These are phyloP conservation scores for Huiozyma naganishii DNA, from an alignment of 805 yeast genomes.

Conservation along the genomic window DNA sequence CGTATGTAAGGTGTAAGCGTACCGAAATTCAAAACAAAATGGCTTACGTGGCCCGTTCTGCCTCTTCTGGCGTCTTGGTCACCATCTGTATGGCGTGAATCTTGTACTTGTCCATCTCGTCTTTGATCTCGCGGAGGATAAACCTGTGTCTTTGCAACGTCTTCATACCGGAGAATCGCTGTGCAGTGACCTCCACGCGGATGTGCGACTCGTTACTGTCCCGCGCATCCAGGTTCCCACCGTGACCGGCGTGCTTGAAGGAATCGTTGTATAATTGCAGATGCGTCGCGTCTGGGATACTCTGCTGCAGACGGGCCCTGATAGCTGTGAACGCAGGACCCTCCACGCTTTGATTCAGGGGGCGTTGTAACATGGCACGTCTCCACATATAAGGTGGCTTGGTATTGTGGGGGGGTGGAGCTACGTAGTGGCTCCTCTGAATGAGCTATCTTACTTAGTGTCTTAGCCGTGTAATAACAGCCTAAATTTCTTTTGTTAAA, in stretches of 20 bases:
- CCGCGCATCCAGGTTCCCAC: conserved; percentile 61
- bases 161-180: conserved; percentile 50
- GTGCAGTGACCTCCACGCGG: conserved; percentile 60
- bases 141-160: conserved; percentile 71
- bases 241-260: conserved; percentile 79
- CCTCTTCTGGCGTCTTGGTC: conserved; percentile 62
- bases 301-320: neutral
- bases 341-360: conserved; percentile 5
- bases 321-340: conserved; percentile 7
- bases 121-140: conserved; percentile 56
- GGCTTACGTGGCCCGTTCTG: neutral
- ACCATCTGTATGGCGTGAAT: conserved; percentile 83
- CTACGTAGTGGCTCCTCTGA: neutral
- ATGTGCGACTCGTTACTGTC: conserved; percentile 78
- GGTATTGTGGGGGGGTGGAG: too few relatives aligned
- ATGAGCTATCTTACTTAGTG: neutral
- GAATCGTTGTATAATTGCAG: conserved; percentile 68
- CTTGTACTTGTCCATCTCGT: conserved; percentile 58
- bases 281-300: conserved; percentile 4
- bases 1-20: too few relatives aligned
- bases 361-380: neutral
- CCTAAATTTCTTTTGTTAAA: too few relatives aligned
- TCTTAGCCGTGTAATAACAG: neutral
- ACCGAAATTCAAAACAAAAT: too few relatives aligned
- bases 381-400: too few relatives aligned